phyloP scores from a whole-genome alignment of 352 stramenopile genomes.

The Pythium pectinolyticum region DNA sequence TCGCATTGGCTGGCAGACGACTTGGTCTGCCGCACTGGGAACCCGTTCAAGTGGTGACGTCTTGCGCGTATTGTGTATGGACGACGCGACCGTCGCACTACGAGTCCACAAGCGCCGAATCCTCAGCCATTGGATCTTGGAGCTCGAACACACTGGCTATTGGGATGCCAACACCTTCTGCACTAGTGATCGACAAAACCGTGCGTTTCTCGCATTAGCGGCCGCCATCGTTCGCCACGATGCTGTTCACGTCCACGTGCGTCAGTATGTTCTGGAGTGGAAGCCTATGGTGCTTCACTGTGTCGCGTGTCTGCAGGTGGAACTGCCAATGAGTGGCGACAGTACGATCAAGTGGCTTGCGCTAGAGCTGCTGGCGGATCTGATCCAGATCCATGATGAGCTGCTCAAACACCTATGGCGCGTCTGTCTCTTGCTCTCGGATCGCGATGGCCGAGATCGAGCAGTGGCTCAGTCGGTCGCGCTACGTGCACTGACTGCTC shows the following conservation, averaged over 20 bases:
- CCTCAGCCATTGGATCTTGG: conserved; percentile 2
- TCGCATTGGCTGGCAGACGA: neutral
- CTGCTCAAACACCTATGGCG: conserved; percentile 10
- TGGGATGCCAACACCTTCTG: too few relatives aligned
- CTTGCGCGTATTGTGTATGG: neutral
- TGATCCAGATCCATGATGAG: conserved; percentile 8
- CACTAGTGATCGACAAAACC: neutral
- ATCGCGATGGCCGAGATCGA: neutral
- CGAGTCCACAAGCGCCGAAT: neutral
- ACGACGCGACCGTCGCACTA: neutral
- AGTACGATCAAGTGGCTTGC: neutral
- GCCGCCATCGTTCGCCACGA: neutral
- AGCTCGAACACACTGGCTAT: neutral
- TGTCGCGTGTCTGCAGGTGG: neutral
- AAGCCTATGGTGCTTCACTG: conserved; percentile 12
- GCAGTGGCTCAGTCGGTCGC: neutral
- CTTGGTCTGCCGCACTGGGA: neutral
- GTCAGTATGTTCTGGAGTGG: neutral
- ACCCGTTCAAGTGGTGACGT: neutral
- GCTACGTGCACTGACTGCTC: conserved; percentile 6
- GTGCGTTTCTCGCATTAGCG: neutral
- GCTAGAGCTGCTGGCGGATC: conserved; percentile 6
- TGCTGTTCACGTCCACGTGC: neutral
- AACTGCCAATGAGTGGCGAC: neutral
- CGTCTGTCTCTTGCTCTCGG: conserved; percentile 2